These are phyloP conservation scores for Trichocladium antarcticum DNA, from an alignment of 495 filamentous ascomycete genomes.

Conservation along the genomic window DNA sequence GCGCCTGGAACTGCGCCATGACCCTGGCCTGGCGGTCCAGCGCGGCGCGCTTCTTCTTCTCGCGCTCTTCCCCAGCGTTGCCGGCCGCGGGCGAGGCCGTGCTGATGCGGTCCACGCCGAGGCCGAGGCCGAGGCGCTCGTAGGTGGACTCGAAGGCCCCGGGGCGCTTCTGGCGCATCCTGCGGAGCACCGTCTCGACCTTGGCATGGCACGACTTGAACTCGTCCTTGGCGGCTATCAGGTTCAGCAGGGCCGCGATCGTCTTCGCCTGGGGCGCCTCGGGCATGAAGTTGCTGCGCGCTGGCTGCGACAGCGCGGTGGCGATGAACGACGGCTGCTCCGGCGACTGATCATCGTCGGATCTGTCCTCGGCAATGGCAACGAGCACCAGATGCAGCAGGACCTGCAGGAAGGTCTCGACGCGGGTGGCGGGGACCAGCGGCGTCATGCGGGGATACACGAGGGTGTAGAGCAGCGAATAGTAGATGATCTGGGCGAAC, in stretches of 20 bases:
- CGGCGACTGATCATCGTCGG: slow-evolving; percentile 40
- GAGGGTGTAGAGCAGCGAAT: slow-evolving; percentile 68
- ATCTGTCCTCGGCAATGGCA: slow-evolving; percentile 69
- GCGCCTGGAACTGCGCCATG: slow-evolving; percentile 94
- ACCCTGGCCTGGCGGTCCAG: slow-evolving; percentile 79
- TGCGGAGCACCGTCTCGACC: slow-evolving; percentile 72
- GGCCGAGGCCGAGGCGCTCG: slow-evolving; percentile 36
- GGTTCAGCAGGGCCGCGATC: slow-evolving; percentile 63
- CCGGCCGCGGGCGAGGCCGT: slow-evolving; percentile 44
- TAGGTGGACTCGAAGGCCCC: slow-evolving; percentile 53
- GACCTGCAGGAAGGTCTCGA: slow-evolving; percentile 87
- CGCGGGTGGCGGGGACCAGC: slow-evolving; percentile 61
- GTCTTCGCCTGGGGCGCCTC: slow-evolving; percentile 45
- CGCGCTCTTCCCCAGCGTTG: slow-evolving; percentile 57
- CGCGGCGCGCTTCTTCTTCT: slow-evolving; percentile 80
- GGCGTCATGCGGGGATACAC: slow-evolving; percentile 53
- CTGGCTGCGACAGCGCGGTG: slow-evolving; percentile 51
- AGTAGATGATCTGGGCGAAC: slow-evolving; percentile 85
- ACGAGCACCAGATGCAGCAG: slow-evolving; percentile 77
- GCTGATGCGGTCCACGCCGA: slow-evolving; percentile 42
- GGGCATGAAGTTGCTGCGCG: slow-evolving; percentile 43
- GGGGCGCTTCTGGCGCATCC: slow-evolving; percentile 73
- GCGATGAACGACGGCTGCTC: slow-evolving; percentile 52
- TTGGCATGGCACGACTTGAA: slow-evolving; percentile 76
- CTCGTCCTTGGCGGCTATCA: slow-evolving; percentile 58